These are phyloP conservation scores for Exophiala lecanii-corni DNA, from an alignment of 2,329 filamentous ascomycete species.

Conservation along the genomic window DNA sequence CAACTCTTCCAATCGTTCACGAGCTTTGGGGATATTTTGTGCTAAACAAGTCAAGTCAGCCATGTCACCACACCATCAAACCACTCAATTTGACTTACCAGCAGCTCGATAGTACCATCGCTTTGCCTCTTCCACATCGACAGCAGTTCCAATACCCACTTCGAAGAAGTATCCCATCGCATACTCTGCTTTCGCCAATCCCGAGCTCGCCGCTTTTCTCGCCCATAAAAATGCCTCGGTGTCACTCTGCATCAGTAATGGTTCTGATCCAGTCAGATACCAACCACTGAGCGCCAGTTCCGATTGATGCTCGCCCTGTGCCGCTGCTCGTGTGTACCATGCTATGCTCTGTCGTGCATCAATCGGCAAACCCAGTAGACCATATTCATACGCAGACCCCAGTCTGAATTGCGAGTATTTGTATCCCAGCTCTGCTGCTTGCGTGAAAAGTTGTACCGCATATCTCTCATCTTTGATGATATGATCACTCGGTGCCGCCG, in stretches of 20 bases:
- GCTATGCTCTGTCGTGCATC: conserved; percentile 81
- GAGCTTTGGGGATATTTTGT: conserved; percentile 89
- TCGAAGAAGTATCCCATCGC: conserved; percentile 91
- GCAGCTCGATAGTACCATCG: conserved; percentile 97
- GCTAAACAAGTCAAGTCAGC: conserved; percentile 48
- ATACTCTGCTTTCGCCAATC: conserved; percentile 90
- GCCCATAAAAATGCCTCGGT: conserved; percentile 98
- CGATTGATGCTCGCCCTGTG: conserved; percentile 89
- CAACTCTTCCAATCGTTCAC: conserved; percentile 86
- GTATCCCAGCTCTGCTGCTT: conserved; percentile 85
- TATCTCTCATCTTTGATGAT: conserved; percentile 79
- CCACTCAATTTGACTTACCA: conserved; percentile 57
- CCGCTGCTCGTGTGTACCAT: conserved; percentile 89
- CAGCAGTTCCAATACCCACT: conserved; percentile 80
- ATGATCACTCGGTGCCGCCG: conserved; percentile 57
- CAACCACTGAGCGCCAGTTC: conserved; percentile 82
- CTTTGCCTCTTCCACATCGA: conserved; percentile 90
- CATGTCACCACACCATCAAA: conserved; percentile 3
- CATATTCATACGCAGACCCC: conserved; percentile 85
- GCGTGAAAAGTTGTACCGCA: conserved; percentile 72
- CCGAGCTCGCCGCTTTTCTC: conserved; percentile 81
- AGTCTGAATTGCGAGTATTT: conserved; percentile 92
- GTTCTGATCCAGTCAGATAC: conserved; percentile 89
- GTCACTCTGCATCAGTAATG: conserved; percentile 84
- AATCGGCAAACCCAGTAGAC: conserved; percentile 72